A percentile compares a stretch with the other conserved stretches of the same genome.
phyloP scores from a whole-genome alignment of 371 early-diverging fungal genomes.

The Saksenaea vasiformis region DNA sequence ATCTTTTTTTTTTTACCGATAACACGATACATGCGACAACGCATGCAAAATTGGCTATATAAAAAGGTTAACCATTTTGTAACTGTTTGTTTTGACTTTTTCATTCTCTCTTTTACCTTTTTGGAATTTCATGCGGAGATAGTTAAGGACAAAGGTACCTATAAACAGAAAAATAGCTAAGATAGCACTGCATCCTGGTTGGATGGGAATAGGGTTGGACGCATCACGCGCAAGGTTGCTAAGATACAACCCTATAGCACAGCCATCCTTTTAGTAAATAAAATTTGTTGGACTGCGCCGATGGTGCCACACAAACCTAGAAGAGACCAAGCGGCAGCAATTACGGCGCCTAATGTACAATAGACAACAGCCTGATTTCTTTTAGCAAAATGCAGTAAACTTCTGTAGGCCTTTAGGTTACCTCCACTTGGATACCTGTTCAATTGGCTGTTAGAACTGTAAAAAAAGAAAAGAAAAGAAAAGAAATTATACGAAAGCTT shows the following conservation, averaged over 20 bases:
- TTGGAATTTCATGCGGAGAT: constrained; percentile 33
- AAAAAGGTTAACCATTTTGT: background rate
- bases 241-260: constrained; percentile 29
- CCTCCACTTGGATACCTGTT: constrained; percentile 14
- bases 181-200: constrained; percentile 34
- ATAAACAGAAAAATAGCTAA: constrained; percentile 39
- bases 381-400: background rate
- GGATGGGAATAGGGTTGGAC: constrained; percentile 29
- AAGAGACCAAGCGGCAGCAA: constrained; percentile 30
- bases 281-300: background rate
- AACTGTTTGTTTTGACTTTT: no score
- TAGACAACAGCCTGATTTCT: constrained; percentile 26
- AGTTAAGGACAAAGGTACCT: constrained; percentile 37
- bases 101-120: constrained; percentile 28
- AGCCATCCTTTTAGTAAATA: background rate
- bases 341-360: constrained; percentile 31
- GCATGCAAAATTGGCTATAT: constrained; percentile 41
- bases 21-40: constrained; percentile 38
- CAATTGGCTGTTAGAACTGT: background rate
- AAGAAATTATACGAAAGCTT: background rate
- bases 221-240: constrained; percentile 33
- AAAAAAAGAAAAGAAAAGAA: no score
- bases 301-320: constrained; percentile 20
- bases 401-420: background rate
- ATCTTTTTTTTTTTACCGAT: constrained; percentile 26